Percentiles rank a stretch among this genome's conserved stretches.
These are phyloP conservation scores for Theileria annulata DNA, from an alignment of 169 alveolate species.

Conservation along the genomic window DNA sequence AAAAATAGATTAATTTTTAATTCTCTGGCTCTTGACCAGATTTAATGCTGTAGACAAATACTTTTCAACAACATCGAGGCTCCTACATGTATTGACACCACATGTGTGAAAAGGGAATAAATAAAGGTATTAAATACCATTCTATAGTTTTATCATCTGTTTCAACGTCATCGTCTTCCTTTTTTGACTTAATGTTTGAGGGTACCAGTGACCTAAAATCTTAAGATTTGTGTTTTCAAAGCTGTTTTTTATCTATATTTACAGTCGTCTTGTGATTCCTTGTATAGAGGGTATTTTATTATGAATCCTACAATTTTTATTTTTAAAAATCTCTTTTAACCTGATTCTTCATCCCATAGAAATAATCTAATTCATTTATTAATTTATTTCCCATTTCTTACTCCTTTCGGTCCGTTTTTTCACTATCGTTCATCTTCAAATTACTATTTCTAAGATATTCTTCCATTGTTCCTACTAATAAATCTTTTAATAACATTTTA, in stretches of 20 bases:
- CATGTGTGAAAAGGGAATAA: neutral
- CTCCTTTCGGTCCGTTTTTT: constrained; percentile 8
- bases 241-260: neutral
- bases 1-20: neutral
- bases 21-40: constrained; percentile 19
- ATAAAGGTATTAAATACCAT: constrained; percentile 26
- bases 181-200: constrained; percentile 24
- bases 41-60: constrained; percentile 35
- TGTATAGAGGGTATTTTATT: constrained; percentile 53
- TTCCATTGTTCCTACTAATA: neutral
- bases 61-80: constrained; percentile 56
- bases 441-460: neutral
- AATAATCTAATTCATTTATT: constrained; percentile 23
- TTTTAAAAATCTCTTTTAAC: neutral
- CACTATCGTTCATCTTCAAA: neutral
- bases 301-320: constrained; percentile 25
- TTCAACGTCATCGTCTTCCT: constrained; percentile 55
- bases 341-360: constrained; percentile 66
- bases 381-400: neutral
- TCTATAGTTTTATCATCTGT: constrained; percentile 48
- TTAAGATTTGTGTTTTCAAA: neutral
- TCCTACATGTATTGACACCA: constrained; percentile 40
- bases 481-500: neutral
- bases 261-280: constrained; percentile 51
- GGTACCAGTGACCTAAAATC: constrained; percentile 53